These are phyloP conservation scores for Rosa chinensis DNA, from an alignment of 306 rosid genomes.

Conservation along the genomic window DNA sequence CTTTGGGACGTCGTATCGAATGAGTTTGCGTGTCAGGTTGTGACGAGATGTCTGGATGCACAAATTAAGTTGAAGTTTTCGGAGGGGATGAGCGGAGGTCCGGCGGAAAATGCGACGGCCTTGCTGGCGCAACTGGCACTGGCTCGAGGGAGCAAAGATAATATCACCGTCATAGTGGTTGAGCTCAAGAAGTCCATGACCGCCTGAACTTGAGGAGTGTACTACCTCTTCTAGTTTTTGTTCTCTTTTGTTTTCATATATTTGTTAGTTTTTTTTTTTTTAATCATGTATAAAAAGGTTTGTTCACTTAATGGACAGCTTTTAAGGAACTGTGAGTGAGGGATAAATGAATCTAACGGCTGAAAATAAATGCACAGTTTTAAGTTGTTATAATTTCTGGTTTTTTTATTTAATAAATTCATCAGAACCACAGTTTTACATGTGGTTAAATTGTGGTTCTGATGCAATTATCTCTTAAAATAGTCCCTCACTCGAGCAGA, in stretches of 20 bases:
- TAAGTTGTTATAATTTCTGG: too few relatives aligned
- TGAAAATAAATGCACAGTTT: too few relatives aligned
- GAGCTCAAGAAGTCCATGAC: constrained; percentile 6
- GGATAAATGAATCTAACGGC: too few relatives aligned
- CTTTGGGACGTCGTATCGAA: constrained; percentile 67
- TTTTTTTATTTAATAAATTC: too few relatives aligned
- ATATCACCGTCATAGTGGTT: constrained; percentile 50
- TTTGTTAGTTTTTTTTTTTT: not conserved
- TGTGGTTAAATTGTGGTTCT: too few relatives aligned
- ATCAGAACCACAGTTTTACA: too few relatives aligned
- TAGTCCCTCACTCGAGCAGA: too few relatives aligned
- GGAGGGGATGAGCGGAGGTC: constrained; percentile 9
- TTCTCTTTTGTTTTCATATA: not conserved
- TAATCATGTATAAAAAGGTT: too few relatives aligned
- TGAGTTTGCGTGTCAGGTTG: constrained; percentile 51
- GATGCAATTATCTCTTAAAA: too few relatives aligned
- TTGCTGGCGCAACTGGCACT: constrained; percentile 60
- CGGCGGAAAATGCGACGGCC: constrained; percentile 21
- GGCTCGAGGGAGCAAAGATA: constrained; percentile 69
- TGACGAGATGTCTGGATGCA: constrained; percentile 30
- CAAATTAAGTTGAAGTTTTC: constrained; percentile 23
- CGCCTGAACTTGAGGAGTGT: not conserved
- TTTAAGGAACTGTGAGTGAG: too few relatives aligned
- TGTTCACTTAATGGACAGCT: too few relatives aligned
- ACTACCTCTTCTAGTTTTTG: not conserved